phyloP scores from a whole-genome alignment of 768 basidiomycete species.

The Daedalea quercina region DNA sequence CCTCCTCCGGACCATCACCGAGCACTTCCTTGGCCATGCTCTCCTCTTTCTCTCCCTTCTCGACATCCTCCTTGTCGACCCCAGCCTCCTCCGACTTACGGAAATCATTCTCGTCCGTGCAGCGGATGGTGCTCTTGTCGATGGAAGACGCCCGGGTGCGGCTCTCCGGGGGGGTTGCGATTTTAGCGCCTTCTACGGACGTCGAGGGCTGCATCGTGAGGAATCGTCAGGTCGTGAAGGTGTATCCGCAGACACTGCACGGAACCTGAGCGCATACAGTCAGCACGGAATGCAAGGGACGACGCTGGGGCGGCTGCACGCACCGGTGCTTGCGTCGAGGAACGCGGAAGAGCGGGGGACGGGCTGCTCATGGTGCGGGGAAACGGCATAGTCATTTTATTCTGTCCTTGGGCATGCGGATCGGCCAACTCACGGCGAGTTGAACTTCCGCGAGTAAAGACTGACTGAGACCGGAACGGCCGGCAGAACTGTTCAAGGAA shows the following conservation, averaged over 20 bases:
- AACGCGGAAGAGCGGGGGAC: too few relatives aligned
- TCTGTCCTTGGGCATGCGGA: too few relatives aligned
- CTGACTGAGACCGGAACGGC: neutral
- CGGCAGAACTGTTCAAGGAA: too few relatives aligned
- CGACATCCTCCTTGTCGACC: constrained; percentile 2
- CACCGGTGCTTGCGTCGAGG: too few relatives aligned
- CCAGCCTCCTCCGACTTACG: neutral
- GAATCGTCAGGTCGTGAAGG: neutral
- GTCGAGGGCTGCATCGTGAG: neutral
- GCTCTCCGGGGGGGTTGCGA: neutral
- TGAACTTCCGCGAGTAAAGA: too few relatives aligned
- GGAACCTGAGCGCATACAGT: neutral
- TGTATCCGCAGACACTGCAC: neutral
- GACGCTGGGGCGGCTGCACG: too few relatives aligned
- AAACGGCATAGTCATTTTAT: too few relatives aligned
- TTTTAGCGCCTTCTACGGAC: neutral
- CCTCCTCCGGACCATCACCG: neutral
- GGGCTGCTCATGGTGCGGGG: too few relatives aligned
- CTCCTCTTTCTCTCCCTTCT: constrained; percentile 4
- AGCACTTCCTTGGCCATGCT: neutral
- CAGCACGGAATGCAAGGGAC: neutral
- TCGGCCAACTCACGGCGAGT: too few relatives aligned
- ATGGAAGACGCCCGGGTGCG: neutral
- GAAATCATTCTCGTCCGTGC: neutral
- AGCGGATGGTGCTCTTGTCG: neutral